Percentiles rank a stretch among this genome's conserved stretches.
Conservation (phyloP, 345 rosid genomes). For the Murraya paniculata region DNA sequence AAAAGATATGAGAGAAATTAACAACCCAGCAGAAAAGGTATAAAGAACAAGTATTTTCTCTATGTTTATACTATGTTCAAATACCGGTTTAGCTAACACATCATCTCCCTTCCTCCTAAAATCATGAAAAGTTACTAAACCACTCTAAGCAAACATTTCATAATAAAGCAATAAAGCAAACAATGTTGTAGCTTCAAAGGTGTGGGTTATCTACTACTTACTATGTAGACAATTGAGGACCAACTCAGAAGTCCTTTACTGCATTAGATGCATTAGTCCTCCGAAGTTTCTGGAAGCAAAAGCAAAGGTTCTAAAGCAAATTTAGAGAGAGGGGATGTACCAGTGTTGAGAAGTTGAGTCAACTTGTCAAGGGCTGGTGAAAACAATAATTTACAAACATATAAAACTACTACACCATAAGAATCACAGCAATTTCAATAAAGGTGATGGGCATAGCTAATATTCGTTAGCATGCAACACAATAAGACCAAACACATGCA, state of each 20-base stretch:
- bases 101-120: neutral
- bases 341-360: neutral
- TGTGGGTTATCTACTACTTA: neutral
- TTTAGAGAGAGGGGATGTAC: neutral
- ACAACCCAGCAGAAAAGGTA: neutral
- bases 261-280: neutral
- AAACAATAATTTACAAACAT: neutral
- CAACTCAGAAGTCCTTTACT: neutral
- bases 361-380: neutral
- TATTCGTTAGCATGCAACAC: neutral
- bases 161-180: neutral
- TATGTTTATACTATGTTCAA: neutral
- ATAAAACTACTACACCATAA: neutral
- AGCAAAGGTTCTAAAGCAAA: neutral
- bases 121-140: neutral
- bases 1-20: neutral
- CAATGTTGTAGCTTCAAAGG: neutral
- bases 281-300: neutral
- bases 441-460: neutral
- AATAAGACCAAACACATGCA: neutral
- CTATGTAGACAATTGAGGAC: neutral
- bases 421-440: neutral
- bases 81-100: neutral
- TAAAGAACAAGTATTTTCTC: neutral
- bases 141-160: neutral